Evolutionary conservation across 176 grass and related monocot species (phyloP).

Genomic region (Tillandsia fasciculata): DNA sequence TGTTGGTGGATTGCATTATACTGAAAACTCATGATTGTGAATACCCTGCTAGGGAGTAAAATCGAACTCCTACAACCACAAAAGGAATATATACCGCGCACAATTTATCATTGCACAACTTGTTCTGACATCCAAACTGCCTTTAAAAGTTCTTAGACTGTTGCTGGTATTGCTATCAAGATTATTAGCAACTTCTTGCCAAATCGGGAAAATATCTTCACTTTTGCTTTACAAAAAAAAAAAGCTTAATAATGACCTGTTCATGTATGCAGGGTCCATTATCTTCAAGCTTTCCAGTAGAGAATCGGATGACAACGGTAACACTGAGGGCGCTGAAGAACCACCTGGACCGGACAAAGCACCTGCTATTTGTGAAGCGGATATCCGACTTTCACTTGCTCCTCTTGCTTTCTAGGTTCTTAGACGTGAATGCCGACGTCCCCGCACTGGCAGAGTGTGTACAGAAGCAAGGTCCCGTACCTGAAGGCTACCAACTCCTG

Average conservation of each 20-base stretch:
- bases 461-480: conserved; percentile 38
- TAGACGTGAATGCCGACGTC: conserved; percentile 60
- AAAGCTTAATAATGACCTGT: neutral
- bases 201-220: neutral
- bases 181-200: no score
- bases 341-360: conserved; percentile 58
- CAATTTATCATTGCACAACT: no score
- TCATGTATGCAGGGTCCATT: conserved; percentile 50
- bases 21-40: no score
- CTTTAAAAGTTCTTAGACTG: no score
- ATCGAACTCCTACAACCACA: no score
- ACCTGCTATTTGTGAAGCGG: conserved; percentile 62
- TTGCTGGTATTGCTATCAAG: no score
- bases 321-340: conserved; percentile 34
- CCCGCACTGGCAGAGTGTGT: conserved; percentile 57
- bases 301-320: conserved; percentile 47
- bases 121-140: no score
- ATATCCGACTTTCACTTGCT: conserved; percentile 92
- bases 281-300: conserved; percentile 51
- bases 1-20: no score
- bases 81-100: no score
- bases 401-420: conserved; percentile 42
- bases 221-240: neutral
- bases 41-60: no score
- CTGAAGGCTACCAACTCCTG: conserved; percentile 79